Base-by-base conservation (phyloP, 345 rosid genomes). In the Combretum micranthum region DNA sequence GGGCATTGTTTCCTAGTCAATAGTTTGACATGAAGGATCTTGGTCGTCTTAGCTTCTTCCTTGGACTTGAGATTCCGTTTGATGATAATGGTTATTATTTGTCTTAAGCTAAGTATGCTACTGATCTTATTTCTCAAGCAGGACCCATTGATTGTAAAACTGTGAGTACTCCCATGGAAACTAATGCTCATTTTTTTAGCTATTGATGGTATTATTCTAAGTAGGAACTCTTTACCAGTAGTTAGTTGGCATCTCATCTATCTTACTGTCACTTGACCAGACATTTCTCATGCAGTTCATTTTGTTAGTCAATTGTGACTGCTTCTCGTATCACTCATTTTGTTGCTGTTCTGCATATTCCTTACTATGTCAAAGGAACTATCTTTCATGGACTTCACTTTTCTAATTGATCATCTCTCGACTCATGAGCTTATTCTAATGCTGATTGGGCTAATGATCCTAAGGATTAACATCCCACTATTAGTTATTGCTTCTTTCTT, bases 21-120 rank as follows among this genome's bases (percentile, higher is more conserved):
- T 45, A 57, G 6, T 55, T 56, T 37, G 37, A 56, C 15, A 37
- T 64, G 20, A 60, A 57, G 18, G 59, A 66, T 15, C 39, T 66
- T 42, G 53, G 64, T 16, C 2, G 2, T 4, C 19, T 58, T 3
- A 20, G 23, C 0, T 66, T 59, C 14, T 66, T 59, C 15, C 21
- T 59, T 15, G 54, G 59, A 1, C 10, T 66, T 1, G 53, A 60
- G 14, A 42, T 60, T 0, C 12, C 55, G 6, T 26, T n/a, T 0
- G 13, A 3, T 4, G 1, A 22, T 11, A 0, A 3, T 2, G 62
- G 66, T 0, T 18, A 53, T 13, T 22, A 16, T 11, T 15, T 61
- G 0, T 12, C 49, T 37, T 37, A 61, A 18, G 12, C 37, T 0
- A 61, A 61, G 4, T 67, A 61, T 44, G 44, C 39, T 3, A 11